A percentile compares a stretch with the other conserved stretches of the same genome.
Evolutionary conservation across 2,329 filamentous ascomycete genomes (phyloP).

Genomic region (Calonectria pauciramosa): DNA sequence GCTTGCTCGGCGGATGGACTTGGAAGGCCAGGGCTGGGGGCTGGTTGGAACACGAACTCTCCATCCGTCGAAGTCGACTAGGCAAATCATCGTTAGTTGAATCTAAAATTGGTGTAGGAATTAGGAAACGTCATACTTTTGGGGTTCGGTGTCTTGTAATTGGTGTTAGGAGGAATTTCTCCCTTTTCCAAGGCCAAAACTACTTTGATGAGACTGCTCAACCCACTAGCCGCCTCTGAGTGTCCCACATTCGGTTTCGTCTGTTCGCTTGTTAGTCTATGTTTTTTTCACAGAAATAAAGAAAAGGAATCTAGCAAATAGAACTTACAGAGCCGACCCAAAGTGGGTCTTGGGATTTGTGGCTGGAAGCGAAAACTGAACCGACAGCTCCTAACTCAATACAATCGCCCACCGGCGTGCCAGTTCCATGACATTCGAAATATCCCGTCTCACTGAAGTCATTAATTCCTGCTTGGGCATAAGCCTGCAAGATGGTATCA

Average conservation of each 20-base stretch:
- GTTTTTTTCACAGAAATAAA: neutral
- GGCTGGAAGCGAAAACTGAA: slow-evolving; percentile 45
- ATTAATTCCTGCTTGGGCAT: slow-evolving; percentile 36
- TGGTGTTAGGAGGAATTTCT: slow-evolving; percentile 44
- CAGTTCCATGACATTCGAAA: slow-evolving; percentile 49
- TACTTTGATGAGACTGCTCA: slow-evolving; percentile 46
- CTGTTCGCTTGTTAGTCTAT: slow-evolving; percentile 41
- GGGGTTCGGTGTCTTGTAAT: slow-evolving; percentile 42
- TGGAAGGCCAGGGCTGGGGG: slow-evolving; percentile 40
- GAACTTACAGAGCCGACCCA: slow-evolving; percentile 62
- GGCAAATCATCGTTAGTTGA: neutral
- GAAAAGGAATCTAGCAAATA: neutral
- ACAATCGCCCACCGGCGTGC: slow-evolving; percentile 47
- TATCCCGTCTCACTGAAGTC: slow-evolving; percentile 45
- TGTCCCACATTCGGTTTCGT: slow-evolving; percentile 47
- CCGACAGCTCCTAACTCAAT: slow-evolving; percentile 51
- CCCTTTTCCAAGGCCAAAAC: slow-evolving; percentile 44
- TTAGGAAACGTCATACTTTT: slow-evolving; percentile 35
- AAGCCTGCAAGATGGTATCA: slow-evolving; percentile 48
- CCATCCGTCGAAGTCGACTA: slow-evolving; percentile 42
- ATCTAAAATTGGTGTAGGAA: neutral
- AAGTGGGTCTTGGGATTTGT: slow-evolving; percentile 44
- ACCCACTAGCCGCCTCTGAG: slow-evolving; percentile 46
- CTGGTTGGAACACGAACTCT: slow-evolving; percentile 39
- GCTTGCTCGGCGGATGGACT: slow-evolving; percentile 42